A percentile compares a stretch with the other conserved stretches of the same genome.
Conservation (phyloP, 352 stramenopile species). For the Pythium sukuiense region DNA sequence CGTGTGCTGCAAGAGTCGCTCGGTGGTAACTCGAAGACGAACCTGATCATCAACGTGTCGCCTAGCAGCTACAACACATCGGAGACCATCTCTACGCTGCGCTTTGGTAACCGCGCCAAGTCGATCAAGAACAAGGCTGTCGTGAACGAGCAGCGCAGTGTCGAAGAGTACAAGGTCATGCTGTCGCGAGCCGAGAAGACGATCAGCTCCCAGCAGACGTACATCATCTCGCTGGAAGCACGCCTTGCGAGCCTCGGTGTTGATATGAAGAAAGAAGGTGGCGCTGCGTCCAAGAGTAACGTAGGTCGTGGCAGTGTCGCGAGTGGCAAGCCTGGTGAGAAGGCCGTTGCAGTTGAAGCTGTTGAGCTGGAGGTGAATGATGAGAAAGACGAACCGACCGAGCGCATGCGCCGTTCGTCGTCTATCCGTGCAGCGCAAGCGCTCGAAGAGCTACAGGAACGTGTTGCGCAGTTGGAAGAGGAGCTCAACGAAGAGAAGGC, state of each 20-base stretch:
- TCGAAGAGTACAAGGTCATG: constrained; percentile 89
- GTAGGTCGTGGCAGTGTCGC: constrained; percentile 11
- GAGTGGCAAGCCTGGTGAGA: constrained; percentile 6
- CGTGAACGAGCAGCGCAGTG: constrained; percentile 90
- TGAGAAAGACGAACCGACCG: constrained; percentile 21
- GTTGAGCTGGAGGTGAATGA: constrained; percentile 33
- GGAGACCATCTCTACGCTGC: constrained; percentile 92
- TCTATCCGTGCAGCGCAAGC: constrained; percentile 55
- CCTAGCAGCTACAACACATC: constrained; percentile 87
- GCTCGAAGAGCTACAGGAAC: constrained; percentile 72
- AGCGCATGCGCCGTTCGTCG: constrained; percentile 34
- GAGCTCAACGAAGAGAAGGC: constrained; percentile 79
- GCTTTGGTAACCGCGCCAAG: constrained; percentile 92
- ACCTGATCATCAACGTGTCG: constrained; percentile 92
- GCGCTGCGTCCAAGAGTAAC: constrained; percentile 10
- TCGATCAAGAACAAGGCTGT: constrained; percentile 95
- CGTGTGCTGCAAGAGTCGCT: constrained; percentile 93
- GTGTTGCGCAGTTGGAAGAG: constrained; percentile 69
- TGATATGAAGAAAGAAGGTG: constrained; percentile 28
- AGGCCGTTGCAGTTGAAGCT: constrained; percentile 10
- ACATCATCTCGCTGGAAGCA: constrained; percentile 82
- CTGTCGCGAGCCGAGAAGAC: constrained; percentile 82
- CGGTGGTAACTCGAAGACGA: constrained; percentile 93
- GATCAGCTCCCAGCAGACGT: constrained; percentile 75
- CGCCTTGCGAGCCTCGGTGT: constrained; percentile 38